Evolutionary conservation across 1,284 basidiomycete species (phyloP).

Genomic region (Leccinum pachyderme): DNA sequence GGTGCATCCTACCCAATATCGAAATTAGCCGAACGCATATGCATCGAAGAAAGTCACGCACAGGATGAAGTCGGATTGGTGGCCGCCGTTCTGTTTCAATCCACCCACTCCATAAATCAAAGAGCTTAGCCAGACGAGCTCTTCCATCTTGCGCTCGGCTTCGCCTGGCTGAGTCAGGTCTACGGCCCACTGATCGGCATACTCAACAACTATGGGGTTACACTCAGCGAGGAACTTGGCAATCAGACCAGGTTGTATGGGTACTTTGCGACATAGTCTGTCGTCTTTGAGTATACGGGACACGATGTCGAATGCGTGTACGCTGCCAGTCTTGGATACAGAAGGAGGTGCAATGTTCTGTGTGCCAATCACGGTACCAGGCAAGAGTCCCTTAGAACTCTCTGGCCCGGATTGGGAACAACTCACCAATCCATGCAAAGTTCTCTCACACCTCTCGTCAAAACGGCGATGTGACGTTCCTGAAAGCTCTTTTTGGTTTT

Average conservation of each 20-base stretch:
- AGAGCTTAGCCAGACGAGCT: slow-evolving; percentile 43
- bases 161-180: slow-evolving; percentile 30
- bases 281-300: slow-evolving; percentile 28
- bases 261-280: slow-evolving; percentile 11
- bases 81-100: slow-evolving; percentile 35
- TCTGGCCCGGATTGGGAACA: too few species aligned
- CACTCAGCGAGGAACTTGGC: slow-evolving; percentile 2
- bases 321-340: slow-evolving; percentile 7
- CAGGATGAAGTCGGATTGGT: slow-evolving; percentile 50
- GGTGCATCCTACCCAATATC: slow-evolving; percentile 43
- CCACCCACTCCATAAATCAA: slow-evolving; percentile 46
- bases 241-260: neutral
- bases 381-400: too few species aligned
- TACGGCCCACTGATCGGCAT: slow-evolving; percentile 28
- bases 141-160: slow-evolving; percentile 45
- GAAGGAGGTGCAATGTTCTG: neutral
- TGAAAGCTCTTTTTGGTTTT: too few species aligned
- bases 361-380: neutral
- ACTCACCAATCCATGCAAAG: too few species aligned
- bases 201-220: slow-evolving; percentile 6
- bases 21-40: neutral
- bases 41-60: slow-evolving; percentile 28
- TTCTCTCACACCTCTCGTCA: too few species aligned
- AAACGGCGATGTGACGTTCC: too few species aligned
- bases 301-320: slow-evolving; percentile 29